Percentiles rank a stretch among this genome's conserved stretches.
These are phyloP conservation scores for Trichomonas tenax DNA, from an alignment of 208 protist species.

Conservation along the genomic window DNA sequence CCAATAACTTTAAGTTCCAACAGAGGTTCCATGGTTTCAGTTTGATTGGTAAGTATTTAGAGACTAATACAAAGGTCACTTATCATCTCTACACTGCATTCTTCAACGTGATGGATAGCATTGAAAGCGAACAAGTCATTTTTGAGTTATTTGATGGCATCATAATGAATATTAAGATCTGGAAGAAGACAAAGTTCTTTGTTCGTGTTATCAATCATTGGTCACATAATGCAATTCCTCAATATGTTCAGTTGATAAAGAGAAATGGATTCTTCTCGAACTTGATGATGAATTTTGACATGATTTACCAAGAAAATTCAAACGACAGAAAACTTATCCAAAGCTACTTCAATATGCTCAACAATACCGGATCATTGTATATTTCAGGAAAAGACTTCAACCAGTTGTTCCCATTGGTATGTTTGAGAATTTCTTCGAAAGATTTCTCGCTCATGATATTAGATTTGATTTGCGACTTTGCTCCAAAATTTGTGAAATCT, in stretches of 20 bases:
- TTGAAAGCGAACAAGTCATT: neutral
- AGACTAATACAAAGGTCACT: neutral
- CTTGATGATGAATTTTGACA: neutral
- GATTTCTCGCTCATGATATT: neutral
- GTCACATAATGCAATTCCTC: neutral
- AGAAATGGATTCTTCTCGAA: neutral
- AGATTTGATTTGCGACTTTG: neutral
- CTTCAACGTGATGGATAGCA: neutral
- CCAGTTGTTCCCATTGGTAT: neutral
- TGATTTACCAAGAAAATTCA: neutral
- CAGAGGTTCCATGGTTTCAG: neutral
- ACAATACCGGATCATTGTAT: neutral
- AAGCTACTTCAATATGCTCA: neutral
- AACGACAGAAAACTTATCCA: neutral
- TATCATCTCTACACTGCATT: neutral
- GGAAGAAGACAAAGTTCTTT: neutral
- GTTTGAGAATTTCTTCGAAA: neutral
- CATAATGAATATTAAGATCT: neutral
- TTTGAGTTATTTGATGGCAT: neutral
- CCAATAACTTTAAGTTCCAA: neutral
- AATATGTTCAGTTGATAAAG: neutral
- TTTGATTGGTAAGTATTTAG: neutral
- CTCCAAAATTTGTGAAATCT: neutral
- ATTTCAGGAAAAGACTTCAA: neutral
- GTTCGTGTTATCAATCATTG: neutral